These are phyloP conservation scores for Biscogniauxia mediterranea DNA, from an alignment of 2,329 filamentous ascomycete genomes.

Conservation along the genomic window DNA sequence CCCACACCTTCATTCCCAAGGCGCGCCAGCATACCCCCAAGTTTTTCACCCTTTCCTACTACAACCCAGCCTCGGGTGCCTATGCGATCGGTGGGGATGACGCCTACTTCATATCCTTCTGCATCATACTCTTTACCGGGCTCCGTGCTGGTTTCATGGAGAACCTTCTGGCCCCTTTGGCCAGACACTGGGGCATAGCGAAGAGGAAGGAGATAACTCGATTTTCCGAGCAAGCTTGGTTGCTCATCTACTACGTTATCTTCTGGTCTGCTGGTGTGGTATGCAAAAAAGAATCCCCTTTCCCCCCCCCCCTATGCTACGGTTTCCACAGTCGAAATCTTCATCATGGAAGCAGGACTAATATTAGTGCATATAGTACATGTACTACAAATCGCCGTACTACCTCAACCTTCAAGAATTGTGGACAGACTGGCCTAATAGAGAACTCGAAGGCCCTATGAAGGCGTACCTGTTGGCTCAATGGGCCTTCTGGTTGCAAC, in stretches of 20 bases:
- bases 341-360: slow-evolving; percentile 1
- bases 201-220: slow-evolving; percentile 75
- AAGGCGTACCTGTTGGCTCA: slow-evolving; percentile 92
- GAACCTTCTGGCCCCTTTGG: slow-evolving; percentile 78
- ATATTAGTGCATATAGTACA: slow-evolving; percentile 60
- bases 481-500: slow-evolving; percentile 90
- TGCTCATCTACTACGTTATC: slow-evolving; percentile 76
- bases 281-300: slow-evolving; percentile 34
- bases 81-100: slow-evolving; percentile 83
- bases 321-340: too few species aligned
- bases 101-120: slow-evolving; percentile 71
- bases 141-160: slow-evolving; percentile 84
- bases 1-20: slow-evolving; percentile 79
- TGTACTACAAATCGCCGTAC: slow-evolving; percentile 75
- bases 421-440: slow-evolving; percentile 82
- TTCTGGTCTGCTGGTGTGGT: slow-evolving; percentile 87
- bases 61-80: slow-evolving; percentile 63
- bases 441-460: slow-evolving; percentile 69
- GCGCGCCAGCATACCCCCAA: slow-evolving; percentile 77
- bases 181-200: slow-evolving; percentile 67
- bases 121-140: slow-evolving; percentile 82
- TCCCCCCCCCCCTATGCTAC: not conserved
- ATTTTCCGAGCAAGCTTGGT: slow-evolving; percentile 93
- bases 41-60: slow-evolving; percentile 86
- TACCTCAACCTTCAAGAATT: slow-evolving; percentile 74